Evolutionary conservation across 225 moss, liverwort and hornwort species (phyloP).

Genomic region (Asterella californica): DNA sequence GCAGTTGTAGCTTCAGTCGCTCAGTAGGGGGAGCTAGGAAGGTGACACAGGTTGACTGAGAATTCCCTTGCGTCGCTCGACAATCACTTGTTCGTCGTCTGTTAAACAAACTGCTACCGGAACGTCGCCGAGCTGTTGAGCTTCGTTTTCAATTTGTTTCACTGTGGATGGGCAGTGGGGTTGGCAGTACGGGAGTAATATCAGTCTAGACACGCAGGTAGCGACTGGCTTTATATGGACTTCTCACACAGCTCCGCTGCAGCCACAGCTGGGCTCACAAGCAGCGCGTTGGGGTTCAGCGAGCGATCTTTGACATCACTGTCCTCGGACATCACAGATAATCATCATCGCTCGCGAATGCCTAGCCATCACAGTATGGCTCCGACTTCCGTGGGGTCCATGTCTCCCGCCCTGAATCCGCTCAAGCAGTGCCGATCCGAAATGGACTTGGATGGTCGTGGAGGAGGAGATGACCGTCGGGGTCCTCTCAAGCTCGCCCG

Average conservation of each 20-base stretch:
- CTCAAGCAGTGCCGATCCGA: slow-evolving; percentile 93
- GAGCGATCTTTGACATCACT: slow-evolving; percentile 47
- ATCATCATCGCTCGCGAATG: slow-evolving; percentile 63
- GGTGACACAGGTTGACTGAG: slow-evolving; percentile 3
- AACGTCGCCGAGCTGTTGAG: not conserved
- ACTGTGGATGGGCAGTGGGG: slow-evolving; percentile 36
- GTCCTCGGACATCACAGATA: slow-evolving; percentile 47
- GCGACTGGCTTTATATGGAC: slow-evolving; percentile 60
- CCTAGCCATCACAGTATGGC: slow-evolving; percentile 69
- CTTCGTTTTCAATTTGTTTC: not conserved
- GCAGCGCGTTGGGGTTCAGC: slow-evolving; percentile 52
- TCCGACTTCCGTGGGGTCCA: slow-evolving; percentile 79
- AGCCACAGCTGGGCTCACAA: slow-evolving; percentile 68
- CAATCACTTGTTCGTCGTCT: not conserved
- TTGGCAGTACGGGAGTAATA: slow-evolving; percentile 11
- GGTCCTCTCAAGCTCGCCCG: slow-evolving; percentile 82
- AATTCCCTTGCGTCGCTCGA: not conserved
- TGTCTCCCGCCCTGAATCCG: slow-evolving; percentile 78
- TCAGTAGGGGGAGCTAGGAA: not conserved
- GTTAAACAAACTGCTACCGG: not conserved
- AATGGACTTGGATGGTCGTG: slow-evolving; percentile 64
- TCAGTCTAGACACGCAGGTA: slow-evolving; percentile 15
- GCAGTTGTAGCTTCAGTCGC: not conserved
- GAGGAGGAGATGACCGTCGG: slow-evolving; percentile 58
- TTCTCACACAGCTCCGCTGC: slow-evolving; percentile 76